These are phyloP conservation scores for Stygiomarasmius scandens DNA, from an alignment of 1,284 basidiomycete genomes.

Conservation along the genomic window DNA sequence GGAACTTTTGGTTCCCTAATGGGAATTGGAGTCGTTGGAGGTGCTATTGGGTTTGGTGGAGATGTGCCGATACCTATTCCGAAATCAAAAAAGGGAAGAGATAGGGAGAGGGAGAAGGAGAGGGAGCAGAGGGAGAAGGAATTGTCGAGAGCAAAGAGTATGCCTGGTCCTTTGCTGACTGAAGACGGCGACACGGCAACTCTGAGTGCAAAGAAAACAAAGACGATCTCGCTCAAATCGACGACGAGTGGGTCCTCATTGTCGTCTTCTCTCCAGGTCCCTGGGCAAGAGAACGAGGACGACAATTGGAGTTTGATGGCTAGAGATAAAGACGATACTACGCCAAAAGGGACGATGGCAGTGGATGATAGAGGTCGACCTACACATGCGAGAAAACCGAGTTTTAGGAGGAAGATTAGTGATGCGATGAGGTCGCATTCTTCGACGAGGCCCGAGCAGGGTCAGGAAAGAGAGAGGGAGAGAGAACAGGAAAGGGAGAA, in stretches of 20 bases:
- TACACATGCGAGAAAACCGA: conserved; percentile 47
- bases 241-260: conserved; percentile 3
- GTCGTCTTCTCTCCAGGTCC: background rate
- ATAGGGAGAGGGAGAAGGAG: conserved; percentile 4
- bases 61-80: conserved; percentile 10
- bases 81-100: conserved; percentile 2
- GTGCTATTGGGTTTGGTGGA: background rate
- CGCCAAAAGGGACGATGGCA: background rate
- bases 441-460: background rate
- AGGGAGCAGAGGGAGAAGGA: background rate
- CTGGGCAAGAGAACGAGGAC: background rate
- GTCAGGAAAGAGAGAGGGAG: background rate
- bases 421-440: conserved; percentile 41
- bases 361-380: conserved; percentile 27
- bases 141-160: conserved; percentile 2
- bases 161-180: background rate
- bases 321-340: background rate
- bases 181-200: background rate
- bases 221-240: background rate
- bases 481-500: background rate
- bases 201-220: no score
- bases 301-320: background rate
- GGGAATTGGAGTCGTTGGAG: conserved; percentile 14
- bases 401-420: conserved; percentile 47
- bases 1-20: no score